Evolutionary conservation across 257 asterid species (phyloP).

Genomic region (Leptodermis oblonga): DNA sequence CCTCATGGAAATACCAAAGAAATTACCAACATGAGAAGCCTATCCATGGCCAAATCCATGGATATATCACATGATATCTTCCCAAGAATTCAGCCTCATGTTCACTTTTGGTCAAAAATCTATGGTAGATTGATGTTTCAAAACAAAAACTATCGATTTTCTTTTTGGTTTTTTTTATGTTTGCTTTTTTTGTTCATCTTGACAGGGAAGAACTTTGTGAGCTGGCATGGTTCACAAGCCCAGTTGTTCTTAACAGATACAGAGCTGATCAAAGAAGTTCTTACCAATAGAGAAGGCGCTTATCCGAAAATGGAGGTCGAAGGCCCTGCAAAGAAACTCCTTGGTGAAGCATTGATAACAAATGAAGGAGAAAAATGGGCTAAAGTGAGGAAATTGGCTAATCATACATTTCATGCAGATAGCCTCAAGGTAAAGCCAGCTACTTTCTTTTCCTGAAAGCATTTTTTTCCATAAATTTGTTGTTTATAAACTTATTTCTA

Average conservation of each 20-base stretch:
- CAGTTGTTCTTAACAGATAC: conserved; percentile 52
- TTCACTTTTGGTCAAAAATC: conserved; percentile 47
- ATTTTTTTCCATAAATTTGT: too few relatives aligned
- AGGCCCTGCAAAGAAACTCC: conserved; percentile 49
- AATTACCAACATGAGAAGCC: conserved; percentile 40
- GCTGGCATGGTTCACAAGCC: conserved; percentile 53
- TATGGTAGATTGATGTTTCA: conserved; percentile 36
- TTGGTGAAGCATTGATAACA: conserved; percentile 59
- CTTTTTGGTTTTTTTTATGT: neutral
- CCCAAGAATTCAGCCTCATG: conserved; percentile 58
- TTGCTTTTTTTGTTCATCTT: neutral
- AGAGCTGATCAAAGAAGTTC: conserved; percentile 46
- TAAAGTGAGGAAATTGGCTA: conserved; percentile 51
- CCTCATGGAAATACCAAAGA: conserved; percentile 60
- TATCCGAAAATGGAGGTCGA: conserved; percentile 53
- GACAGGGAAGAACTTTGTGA: conserved; percentile 23
- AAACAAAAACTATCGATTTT: neutral
- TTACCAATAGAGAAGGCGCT: conserved; percentile 38
- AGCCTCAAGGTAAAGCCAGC: conserved; percentile 57
- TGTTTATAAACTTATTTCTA: neutral
- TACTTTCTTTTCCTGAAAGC: neutral
- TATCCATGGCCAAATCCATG: conserved; percentile 42
- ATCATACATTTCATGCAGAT: conserved; percentile 48
- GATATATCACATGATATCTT: conserved; percentile 52
- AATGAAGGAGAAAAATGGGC: conserved; percentile 63